Base-by-base conservation (phyloP, 1,284 basidiomycete species). In the Chondrostereum purpureum region DNA sequence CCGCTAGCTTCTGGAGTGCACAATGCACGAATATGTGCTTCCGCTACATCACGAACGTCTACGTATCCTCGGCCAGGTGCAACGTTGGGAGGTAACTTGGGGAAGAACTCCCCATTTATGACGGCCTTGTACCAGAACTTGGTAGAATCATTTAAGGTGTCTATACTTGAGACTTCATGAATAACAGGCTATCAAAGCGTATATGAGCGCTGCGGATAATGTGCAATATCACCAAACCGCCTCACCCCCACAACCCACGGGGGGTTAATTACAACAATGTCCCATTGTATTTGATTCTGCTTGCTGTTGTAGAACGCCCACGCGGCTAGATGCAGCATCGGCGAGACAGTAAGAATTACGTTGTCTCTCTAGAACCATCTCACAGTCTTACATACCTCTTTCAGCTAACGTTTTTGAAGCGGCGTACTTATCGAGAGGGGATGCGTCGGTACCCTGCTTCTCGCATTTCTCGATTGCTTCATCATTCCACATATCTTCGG, bases 371-470 rank as follows among this genome's bases (percentile, higher is more conserved):
- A n/a, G n/a, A n/a, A n/a, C n/a, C n/a, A 24, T 27, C n/a, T 20
- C 17, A 14, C 3, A 33, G 24, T 6, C 4, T 12, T 8, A 31
- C 18, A 16, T 53, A 73, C 73, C 75, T 51, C 62, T 66, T 59
- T 92, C 88, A 1, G 88, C 86, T 2, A 90, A 65, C 4, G 75
- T 78, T 68, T 91, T 90, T 17, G 73, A 76, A 13, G 73, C 76
- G 35, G 67, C 61, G 56, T 84, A 87, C 55, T 75, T 78, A 35
- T 64, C 58, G 5, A 58, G 46, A 1, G 54, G 52, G 2, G 62
- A 42, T 1, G 79, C 74, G 11, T 71, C 67, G 16, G 58, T 59
- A 12, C 83, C 80, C 43, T 76, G 68, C 50, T 73, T 62, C 54
- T 76, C 69, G 14, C 83, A 68, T 39, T 73, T 64, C 16, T 69